Evolutionary conservation across 176 grass and related monocot genomes (phyloP).

Genomic region (Bothriochloa decipiens): DNA sequence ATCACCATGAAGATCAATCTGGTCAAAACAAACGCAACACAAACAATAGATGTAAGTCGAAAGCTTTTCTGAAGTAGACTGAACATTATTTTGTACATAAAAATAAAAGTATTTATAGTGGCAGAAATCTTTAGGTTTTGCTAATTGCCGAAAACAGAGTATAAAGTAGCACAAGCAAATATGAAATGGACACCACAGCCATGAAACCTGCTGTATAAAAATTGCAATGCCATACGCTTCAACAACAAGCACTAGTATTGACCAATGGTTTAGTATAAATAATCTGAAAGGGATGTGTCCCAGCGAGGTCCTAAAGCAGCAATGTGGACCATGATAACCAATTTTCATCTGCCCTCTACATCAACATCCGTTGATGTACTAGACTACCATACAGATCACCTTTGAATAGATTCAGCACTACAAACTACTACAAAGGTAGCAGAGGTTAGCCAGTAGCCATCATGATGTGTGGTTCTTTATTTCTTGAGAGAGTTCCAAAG

Average conservation of each 20-base stretch:
- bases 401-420: slow-evolving; percentile 42
- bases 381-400: slow-evolving; percentile 25
- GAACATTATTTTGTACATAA: neutral
- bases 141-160: neutral
- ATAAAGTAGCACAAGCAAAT: neutral
- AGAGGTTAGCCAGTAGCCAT: slow-evolving; percentile 45
- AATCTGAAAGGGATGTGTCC: slow-evolving; percentile 34
- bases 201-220: neutral
- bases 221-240: neutral
- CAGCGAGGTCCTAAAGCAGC: slow-evolving; percentile 11
- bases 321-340: slow-evolving; percentile 25
- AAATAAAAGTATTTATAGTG: neutral
- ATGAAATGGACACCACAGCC: neutral
- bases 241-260: slow-evolving; percentile 1
- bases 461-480: slow-evolving; percentile 20
- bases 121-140: slow-evolving; percentile 23
- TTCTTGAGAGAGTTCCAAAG: slow-evolving; percentile 2
- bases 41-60: neutral
- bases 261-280: neutral
- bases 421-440: slow-evolving; percentile 17
- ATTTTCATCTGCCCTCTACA: slow-evolving; percentile 18
- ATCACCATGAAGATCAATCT: slow-evolving; percentile 88
- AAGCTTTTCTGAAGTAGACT: slow-evolving; percentile 1
- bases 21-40: slow-evolving; percentile 29
- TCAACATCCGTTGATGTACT: slow-evolving; percentile 29